A percentile compares a stretch with the other conserved stretches of the same genome.
These are phyloP conservation scores for Diaporthe vexans DNA, from an alignment of 2,329 filamentous ascomycete species.

Conservation along the genomic window DNA sequence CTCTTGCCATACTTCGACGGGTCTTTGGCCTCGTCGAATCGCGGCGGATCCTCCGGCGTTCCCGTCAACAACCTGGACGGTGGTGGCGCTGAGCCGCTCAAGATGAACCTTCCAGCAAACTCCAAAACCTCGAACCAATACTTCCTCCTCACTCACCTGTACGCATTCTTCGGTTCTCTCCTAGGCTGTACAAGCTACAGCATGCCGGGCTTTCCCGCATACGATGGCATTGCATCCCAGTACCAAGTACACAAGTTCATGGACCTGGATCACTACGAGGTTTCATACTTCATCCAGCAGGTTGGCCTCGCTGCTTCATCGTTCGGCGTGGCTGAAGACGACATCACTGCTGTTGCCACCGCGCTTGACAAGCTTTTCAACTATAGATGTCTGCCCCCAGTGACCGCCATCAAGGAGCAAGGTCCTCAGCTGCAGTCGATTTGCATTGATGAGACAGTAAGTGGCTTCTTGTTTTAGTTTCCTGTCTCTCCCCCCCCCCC, in stretches of 20 bases:
- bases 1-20: conserved; percentile 73
- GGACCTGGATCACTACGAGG: conserved; percentile 64
- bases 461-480: no score
- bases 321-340: conserved; percentile 69
- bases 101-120: conserved; percentile 68
- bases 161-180: conserved; percentile 72
- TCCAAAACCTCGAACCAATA: conserved; percentile 67
- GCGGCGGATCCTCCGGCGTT: conserved; percentile 58
- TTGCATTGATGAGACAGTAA: conserved; percentile 60
- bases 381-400: conserved; percentile 63
- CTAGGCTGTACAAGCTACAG: conserved; percentile 68
- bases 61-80: conserved; percentile 74
- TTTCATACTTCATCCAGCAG: conserved; percentile 72
- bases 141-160: conserved; percentile 72
- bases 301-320: conserved; percentile 69
- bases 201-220: conserved; percentile 63
- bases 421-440: conserved; percentile 66
- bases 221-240: conserved; percentile 61
- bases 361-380: conserved; percentile 66
- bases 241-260: conserved; percentile 73
- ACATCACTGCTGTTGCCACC: conserved; percentile 63
- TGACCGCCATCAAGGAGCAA: conserved; percentile 60
- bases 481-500: no score
- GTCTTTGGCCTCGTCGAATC: conserved; percentile 66
- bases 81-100: conserved; percentile 68